Percentiles rank a stretch among this genome's conserved stretches.
phyloP scores from a whole-genome alignment of 345 rosid genomes.

The Gossypioides kirkii region DNA sequence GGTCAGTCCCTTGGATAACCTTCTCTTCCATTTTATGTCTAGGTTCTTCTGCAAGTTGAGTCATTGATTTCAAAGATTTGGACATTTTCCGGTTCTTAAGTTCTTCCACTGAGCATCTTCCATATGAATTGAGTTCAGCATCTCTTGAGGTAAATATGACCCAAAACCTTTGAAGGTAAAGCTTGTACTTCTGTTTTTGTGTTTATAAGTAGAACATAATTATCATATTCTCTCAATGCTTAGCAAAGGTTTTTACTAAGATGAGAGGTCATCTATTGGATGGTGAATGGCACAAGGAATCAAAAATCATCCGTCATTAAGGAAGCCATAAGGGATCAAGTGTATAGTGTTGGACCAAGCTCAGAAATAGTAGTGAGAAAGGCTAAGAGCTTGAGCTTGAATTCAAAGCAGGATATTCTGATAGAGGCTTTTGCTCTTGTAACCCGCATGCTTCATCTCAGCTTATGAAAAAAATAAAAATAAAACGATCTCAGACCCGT shows the following conservation, averaged over 20 bases:
- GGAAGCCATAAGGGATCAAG: conserved; percentile 58
- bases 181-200: background rate
- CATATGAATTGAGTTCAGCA: conserved; percentile 60
- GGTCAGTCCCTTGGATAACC: conserved; percentile 9
- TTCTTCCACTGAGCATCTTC: conserved; percentile 42
- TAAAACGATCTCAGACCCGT: conserved; percentile 64
- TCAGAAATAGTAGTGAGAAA: conserved; percentile 64
- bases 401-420: conserved; percentile 84
- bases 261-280: background rate
- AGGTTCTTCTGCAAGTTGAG: conserved; percentile 74
- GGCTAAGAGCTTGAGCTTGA: conserved; percentile 65
- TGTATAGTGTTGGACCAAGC: conserved; percentile 51
- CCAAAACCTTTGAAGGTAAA: background rate
- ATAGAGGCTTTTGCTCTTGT: conserved; percentile 83
- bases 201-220: conserved; percentile 1
- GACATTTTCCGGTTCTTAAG: conserved; percentile 54
- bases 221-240: background rate
- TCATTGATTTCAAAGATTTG: conserved; percentile 55
- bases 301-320: conserved; percentile 54
- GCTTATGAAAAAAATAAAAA: background rate
- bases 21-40: conserved; percentile 23
- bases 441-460: conserved; percentile 65
- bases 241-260: background rate
- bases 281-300: background rate
- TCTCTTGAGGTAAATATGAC: conserved; percentile 69